Conservation (phyloP, 1,284 basidiomycete species). For the Volvariella surrecta region DNA sequence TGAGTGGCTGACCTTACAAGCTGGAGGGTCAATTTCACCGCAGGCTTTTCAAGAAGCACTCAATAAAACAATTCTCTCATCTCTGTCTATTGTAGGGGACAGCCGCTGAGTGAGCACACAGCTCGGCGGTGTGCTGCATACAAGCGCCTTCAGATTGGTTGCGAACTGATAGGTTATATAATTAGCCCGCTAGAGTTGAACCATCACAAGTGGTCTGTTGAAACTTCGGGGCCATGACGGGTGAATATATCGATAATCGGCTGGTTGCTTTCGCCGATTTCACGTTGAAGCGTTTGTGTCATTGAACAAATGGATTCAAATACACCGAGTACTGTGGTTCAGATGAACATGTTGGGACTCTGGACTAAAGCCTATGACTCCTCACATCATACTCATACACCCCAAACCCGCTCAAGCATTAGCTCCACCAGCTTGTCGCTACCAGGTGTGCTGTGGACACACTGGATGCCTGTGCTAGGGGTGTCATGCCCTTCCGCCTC, state of each 20-base stretch:
- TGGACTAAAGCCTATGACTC: no score
- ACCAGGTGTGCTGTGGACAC: constrained; percentile 52
- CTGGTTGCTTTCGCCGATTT: no score
- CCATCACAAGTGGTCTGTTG: no score
- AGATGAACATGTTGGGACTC: no score
- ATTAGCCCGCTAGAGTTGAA: no score
- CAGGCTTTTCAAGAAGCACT: constrained; percentile 15
- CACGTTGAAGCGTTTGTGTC: no score
- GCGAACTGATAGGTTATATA: no score
- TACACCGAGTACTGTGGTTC: no score
- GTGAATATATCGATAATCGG: no score
- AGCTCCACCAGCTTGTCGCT: constrained; percentile 35
- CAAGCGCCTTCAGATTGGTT: no score
- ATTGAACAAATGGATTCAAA: no score
- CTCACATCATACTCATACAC: constrained; percentile 17
- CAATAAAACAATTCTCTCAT: constrained; percentile 12
- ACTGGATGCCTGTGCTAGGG: constrained; percentile 34
- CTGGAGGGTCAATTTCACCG: constrained; percentile 21
- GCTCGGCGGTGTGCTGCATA: not conserved
- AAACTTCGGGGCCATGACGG: no score
- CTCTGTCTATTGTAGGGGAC: not conserved
- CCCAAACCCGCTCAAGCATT: constrained; percentile 52
- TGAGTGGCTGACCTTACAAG: constrained; percentile 16
- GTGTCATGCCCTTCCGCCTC: constrained; percentile 17
- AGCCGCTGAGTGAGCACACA: not conserved